phyloP scores from a whole-genome alignment of 768 basidiomycete genomes.

The Udeniomyces megalosporus region DNA sequence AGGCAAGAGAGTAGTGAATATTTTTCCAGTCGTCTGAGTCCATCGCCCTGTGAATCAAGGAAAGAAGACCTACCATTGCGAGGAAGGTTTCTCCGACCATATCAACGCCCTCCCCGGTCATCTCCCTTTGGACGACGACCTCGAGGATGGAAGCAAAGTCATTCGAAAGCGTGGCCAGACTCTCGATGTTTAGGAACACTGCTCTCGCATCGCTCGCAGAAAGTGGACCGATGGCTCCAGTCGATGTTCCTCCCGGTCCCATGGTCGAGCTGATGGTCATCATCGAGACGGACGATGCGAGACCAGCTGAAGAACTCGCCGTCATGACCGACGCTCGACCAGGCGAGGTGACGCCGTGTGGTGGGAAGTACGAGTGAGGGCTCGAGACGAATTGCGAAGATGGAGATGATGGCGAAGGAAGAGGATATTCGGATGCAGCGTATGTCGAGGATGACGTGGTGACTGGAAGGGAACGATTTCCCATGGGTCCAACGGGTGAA shows the following conservation, averaged over 20 bases:
- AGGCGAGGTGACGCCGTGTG: neutral
- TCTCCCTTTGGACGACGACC: constrained; percentile 15
- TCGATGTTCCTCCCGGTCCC: no score
- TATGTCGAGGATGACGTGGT: no score
- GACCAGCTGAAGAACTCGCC: constrained; percentile 2
- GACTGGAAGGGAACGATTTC: no score
- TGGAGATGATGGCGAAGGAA: no score
- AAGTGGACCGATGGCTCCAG: constrained; percentile 18
- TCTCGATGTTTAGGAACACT: constrained; percentile 29
- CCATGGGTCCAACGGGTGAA: no score
- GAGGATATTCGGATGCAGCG: no score
- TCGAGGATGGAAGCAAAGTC: constrained; percentile 27
- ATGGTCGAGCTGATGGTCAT: neutral
- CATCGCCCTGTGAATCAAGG: neutral
- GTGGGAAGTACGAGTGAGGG: neutral
- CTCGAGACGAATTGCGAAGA: neutral
- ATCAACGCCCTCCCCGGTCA: constrained; percentile 9
- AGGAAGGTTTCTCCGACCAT: constrained; percentile 26
- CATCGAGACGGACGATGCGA: neutral
- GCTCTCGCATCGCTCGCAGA: constrained; percentile 23
- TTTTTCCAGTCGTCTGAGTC: no score
- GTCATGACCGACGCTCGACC: neutral
- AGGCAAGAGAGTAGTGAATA: no score
- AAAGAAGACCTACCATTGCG: constrained; percentile 19
- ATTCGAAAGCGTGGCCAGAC: constrained; percentile 25